Evolutionary conservation across 495 filamentous ascomycete species (phyloP), one percentile per base, ranked within the genome.

Genomic region (Trichocladium antarcticum): DNA sequence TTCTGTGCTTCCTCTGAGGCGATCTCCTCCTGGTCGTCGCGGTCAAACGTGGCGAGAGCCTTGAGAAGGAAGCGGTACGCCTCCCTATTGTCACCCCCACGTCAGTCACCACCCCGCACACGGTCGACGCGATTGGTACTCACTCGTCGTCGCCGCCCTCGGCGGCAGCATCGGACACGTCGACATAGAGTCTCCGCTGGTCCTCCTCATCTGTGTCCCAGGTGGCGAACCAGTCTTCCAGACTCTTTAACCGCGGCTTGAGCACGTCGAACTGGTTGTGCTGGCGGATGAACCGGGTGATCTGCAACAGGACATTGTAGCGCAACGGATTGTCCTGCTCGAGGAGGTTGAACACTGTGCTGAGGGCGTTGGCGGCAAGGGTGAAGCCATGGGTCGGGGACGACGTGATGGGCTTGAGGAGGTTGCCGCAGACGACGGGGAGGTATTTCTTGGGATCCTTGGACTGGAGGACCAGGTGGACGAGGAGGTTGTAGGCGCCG

Each of bases 341-440:
- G 45, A 97, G 80, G 43, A 93, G 85, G 73, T 99, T 99, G 84
- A 96, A 99, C 67, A 99, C 77, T 49, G 89, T 95, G 61, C 86
- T 88, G 53, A 99, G 80, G 47, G 88, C 83, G 51, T 82, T 84
- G 56, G 95, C 82, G 45, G 87, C 82, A 48, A 99, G 76, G 35
- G 84, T 81, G 47, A 84, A 75, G 50, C 90, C 89, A 64, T 94
- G 87, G 57, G 77, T 69, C 29, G 88, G 83, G 7, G 90, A 93
- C 40, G 85, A 87, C 28, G 82, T 77, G 61, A 96, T 81, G 49
- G 92, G 92, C 61, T 81, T 81, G 49, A 80, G 82, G 57, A 97
- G 86, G 68, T 90, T 85, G 52, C 79, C 73, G 74, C 92, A 96
- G 57, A 99, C 79, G 56, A 73, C 75, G 40, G 87, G 81, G 22